phyloP scores from a whole-genome alignment of 2,329 filamentous ascomycete species.

The Endocalyx cinctus region DNA sequence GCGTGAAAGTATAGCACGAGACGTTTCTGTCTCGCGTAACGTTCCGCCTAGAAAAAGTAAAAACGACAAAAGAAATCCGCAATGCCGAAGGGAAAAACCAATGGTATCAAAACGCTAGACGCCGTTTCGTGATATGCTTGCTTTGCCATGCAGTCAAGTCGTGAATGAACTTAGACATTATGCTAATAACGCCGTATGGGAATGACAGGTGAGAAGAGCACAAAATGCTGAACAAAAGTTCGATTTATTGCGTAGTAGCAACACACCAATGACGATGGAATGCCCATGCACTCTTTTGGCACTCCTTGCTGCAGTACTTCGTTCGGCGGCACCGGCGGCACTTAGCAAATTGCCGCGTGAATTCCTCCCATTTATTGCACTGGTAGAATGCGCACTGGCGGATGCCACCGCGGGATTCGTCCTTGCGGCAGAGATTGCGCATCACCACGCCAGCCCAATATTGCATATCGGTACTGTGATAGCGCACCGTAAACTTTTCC shows the following conservation, averaged over 20 bases:
- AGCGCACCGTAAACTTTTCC: slow-evolving; percentile 95
- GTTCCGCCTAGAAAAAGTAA: slow-evolving; percentile 7
- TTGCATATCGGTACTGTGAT: slow-evolving; percentile 96
- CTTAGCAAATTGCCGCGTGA: slow-evolving; percentile 93
- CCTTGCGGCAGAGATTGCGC: slow-evolving; percentile 96
- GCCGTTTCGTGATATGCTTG: slow-evolving; percentile 34
- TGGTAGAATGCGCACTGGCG: slow-evolving; percentile 97
- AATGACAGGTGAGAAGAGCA: slow-evolving; percentile 20
- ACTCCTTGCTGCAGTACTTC: slow-evolving; percentile 99
- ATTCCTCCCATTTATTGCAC: slow-evolving; percentile 98
- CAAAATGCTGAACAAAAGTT: slow-evolving; percentile 7
- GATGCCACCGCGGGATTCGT: slow-evolving; percentile 90
- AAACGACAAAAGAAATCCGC: slow-evolving; percentile 27
- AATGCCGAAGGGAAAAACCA: slow-evolving; percentile 29
- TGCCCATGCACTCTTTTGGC: slow-evolving; percentile 97
- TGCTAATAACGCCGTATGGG: slow-evolving; percentile 28
- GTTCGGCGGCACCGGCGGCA: slow-evolving; percentile 92
- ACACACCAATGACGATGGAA: slow-evolving; percentile 98
- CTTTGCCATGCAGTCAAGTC: slow-evolving; percentile 32
- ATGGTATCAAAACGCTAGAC: slow-evolving; percentile 34
- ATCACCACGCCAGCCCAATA: slow-evolving; percentile 99
- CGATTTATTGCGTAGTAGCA: slow-evolving; percentile 38
- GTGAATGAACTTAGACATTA: slow-evolving; percentile 31
- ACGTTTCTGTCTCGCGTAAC: slow-evolving; percentile 10
- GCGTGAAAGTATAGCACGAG: too few species aligned